phyloP scores from a whole-genome alignment of 345 rosid genomes.

The Angophora floribunda region DNA sequence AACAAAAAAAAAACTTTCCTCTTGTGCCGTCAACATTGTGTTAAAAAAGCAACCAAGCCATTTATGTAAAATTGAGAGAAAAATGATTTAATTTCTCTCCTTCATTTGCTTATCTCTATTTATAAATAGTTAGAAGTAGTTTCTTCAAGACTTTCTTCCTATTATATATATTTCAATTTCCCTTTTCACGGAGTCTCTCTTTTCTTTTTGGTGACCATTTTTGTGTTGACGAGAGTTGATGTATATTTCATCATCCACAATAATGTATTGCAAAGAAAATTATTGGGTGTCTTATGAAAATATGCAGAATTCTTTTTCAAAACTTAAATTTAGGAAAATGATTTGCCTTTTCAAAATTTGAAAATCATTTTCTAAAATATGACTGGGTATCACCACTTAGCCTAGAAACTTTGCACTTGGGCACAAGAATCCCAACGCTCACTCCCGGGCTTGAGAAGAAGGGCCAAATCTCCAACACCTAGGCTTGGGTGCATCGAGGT shows the following conservation, averaged over 20 bases:
- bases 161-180: not conserved
- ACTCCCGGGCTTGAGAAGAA: not conserved
- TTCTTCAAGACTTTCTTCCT: not conserved
- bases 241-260: not conserved
- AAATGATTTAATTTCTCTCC: not conserved
- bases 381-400: fast-evolving
- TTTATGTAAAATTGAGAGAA: not conserved
- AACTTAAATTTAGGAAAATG: not conserved
- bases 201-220: not conserved
- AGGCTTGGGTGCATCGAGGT: too few species aligned
- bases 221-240: not conserved
- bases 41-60: not conserved
- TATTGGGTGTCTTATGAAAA: not conserved
- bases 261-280: not conserved
- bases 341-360: too few species aligned
- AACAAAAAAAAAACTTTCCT: not conserved
- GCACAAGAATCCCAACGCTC: not conserved
- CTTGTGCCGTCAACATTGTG: not conserved
- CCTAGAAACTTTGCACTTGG: not conserved
- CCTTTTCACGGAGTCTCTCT: not conserved
- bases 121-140: not conserved
- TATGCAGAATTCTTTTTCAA: not conserved
- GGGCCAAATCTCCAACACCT: too few species aligned
- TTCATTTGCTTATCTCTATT: not conserved
- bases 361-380: not conserved